A percentile compares a stretch with the other conserved stretches of the same genome.
Conservation (phyloP, 305 asterid genomes). For the Rubia tinctorum region DNA sequence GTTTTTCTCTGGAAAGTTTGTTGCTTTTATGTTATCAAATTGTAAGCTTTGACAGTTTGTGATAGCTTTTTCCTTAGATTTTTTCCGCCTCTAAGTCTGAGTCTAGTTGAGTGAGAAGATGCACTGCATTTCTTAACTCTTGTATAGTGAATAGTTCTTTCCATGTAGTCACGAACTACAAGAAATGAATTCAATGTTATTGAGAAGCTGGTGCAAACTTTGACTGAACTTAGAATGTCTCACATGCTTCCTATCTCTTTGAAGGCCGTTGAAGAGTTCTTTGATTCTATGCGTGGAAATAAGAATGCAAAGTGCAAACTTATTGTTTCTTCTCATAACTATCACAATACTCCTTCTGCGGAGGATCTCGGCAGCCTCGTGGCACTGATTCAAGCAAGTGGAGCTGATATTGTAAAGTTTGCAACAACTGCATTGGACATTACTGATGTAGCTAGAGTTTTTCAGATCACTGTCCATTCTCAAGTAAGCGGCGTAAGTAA, state of each 20-base stretch:
- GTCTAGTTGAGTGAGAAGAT: not conserved
- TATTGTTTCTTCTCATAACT: conserved; percentile 92
- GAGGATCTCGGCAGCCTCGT: conserved; percentile 91
- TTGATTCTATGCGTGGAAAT: conserved; percentile 44
- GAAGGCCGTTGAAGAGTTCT: conserved; percentile 79
- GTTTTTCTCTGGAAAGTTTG: conserved; percentile 1
- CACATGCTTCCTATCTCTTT: not conserved
- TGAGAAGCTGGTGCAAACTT: not conserved
- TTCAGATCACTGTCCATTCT: conserved; percentile 83
- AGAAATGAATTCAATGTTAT: not conserved
- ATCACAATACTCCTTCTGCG: conserved; percentile 65
- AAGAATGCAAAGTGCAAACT: conserved; percentile 74
- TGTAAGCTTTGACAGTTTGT: not conserved
- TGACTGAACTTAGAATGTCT: not conserved
- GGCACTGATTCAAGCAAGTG: conserved; percentile 86
- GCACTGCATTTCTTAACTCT: not conserved
- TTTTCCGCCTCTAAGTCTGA: not conserved
- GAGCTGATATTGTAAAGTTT: conserved; percentile 93
- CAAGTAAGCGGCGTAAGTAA: conserved; percentile 67
- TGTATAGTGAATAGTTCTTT: not conserved
- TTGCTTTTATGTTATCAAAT: not conserved
- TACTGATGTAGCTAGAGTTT: conserved; percentile 84
- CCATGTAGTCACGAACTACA: not conserved
- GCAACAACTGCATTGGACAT: conserved; percentile 90
- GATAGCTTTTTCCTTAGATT: not conserved